Conservation (phyloP, 176 grass and related monocot species). For the Oryza meyeriana region DNA sequence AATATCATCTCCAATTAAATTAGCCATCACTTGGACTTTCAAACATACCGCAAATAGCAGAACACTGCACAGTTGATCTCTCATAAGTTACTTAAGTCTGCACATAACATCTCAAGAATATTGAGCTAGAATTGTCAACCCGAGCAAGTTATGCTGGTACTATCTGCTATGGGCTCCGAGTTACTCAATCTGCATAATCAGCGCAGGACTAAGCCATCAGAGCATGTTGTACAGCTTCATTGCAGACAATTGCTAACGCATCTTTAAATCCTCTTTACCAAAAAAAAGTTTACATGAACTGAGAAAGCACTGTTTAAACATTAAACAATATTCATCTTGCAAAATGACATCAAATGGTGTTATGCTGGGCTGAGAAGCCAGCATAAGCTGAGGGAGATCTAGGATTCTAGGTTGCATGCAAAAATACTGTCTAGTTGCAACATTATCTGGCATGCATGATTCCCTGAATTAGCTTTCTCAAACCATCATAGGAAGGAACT, state of each 20-base stretch:
- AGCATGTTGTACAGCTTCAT: neutral
- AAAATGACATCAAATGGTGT: slow-evolving; percentile 5
- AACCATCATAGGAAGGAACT: neutral
- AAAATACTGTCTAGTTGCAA: slow-evolving; percentile 19
- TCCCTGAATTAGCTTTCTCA: slow-evolving; percentile 4
- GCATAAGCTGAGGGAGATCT: neutral
- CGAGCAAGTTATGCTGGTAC: slow-evolving; percentile 2
- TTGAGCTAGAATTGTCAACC: slow-evolving; percentile 12
- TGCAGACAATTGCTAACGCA: neutral
- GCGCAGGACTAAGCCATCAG: neutral
- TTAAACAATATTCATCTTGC: neutral
- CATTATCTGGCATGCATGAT: neutral
- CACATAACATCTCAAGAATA: neutral
- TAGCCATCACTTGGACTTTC: neutral
- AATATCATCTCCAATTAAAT: neutral
- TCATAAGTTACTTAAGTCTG: neutral
- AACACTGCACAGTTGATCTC: neutral
- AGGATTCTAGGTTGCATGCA: slow-evolving; percentile 1
- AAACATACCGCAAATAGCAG: neutral
- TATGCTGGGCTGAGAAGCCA: slow-evolving; percentile 14
- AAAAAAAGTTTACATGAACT: neutral
- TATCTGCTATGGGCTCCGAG: neutral
- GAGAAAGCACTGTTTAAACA: neutral
- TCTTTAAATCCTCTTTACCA: neutral
- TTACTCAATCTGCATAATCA: neutral